A percentile compares a stretch with the other conserved stretches of the same genome.
phyloP scores from a whole-genome alignment of 2,329 filamentous ascomycete species.

The Verticillium tricorpus region DNA sequence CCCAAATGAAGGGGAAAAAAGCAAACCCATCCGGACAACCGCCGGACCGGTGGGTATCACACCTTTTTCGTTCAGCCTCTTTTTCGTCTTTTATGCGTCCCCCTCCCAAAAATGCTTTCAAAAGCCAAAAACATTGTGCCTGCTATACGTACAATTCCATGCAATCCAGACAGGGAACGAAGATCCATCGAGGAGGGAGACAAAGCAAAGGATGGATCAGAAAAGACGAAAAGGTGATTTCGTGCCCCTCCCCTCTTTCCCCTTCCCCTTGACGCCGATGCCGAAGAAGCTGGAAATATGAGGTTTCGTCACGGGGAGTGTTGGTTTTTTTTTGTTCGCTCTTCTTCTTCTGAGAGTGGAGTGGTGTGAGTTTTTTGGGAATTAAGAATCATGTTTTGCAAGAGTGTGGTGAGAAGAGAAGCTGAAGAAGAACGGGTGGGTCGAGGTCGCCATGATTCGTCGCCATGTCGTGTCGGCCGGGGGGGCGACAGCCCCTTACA shows the following conservation, averaged over 20 bases:
- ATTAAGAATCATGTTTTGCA: neutral
- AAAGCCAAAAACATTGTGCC: neutral
- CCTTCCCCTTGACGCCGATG: neutral
- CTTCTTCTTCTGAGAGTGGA: neutral
- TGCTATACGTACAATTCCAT: neutral
- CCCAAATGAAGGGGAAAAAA: neutral
- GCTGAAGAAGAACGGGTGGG: conserved; percentile 4
- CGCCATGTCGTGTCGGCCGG: neutral
- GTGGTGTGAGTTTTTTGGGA: neutral
- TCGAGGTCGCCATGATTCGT: conserved; percentile 3
- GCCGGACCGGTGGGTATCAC: neutral
- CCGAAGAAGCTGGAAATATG: neutral
- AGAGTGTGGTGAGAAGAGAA: neutral
- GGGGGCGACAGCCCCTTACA: conserved; percentile 38
- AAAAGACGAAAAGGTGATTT: neutral
- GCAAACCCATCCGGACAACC: neutral
- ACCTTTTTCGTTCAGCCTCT: neutral
- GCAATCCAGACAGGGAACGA: neutral
- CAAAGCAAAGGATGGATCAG: neutral
- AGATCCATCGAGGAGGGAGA: neutral
- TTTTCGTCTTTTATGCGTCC: neutral
- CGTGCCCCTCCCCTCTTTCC: neutral
- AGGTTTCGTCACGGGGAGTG: neutral
- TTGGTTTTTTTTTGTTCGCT: neutral
- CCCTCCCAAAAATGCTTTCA: neutral